A percentile compares a stretch with the other conserved stretches of the same genome.
phyloP scores from a whole-genome alignment of 139 green algal genomes.

The Diplosphaera chodatii region DNA sequence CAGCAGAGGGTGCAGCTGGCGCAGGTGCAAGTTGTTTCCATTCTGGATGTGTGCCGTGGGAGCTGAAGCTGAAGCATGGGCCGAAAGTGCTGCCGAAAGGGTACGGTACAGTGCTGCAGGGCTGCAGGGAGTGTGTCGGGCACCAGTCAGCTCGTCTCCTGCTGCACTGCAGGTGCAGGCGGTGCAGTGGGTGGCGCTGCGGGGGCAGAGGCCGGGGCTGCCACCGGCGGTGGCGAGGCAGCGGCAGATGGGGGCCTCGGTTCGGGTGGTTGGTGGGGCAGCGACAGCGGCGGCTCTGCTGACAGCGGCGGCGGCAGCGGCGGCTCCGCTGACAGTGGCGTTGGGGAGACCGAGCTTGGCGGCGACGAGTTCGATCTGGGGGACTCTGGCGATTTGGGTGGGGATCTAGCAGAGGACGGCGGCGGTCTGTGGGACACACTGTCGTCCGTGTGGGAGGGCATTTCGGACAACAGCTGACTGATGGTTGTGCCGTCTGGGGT shows the following conservation, averaged over 20 bases:
- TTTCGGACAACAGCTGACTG: too few relatives aligned
- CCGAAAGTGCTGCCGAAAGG: too few relatives aligned
- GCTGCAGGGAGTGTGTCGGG: too few relatives aligned
- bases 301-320: neutral
- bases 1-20: neutral
- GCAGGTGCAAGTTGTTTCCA: neutral
- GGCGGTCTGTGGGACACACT: conserved; percentile 10
- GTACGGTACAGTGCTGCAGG: too few relatives aligned
- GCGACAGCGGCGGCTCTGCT: neutral
- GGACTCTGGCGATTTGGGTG: conserved; percentile 7
- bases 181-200: neutral
- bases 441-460: too few relatives aligned
- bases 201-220: conserved; percentile 2
- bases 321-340: neutral
- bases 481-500: neutral
- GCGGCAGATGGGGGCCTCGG: neutral
- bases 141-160: too few relatives aligned
- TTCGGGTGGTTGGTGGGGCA: neutral
- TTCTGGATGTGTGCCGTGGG: too few relatives aligned
- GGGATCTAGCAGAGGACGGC: conserved; percentile 4
- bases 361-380: conserved; percentile 24
- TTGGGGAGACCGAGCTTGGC: conserved; percentile 20
- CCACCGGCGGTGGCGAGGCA: conserved; percentile 6
- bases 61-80: too few relatives aligned
- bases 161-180: too few relatives aligned